Evolutionary conservation across 441 rosid genomes (phyloP), one percentile per base, ranked within the genome.

Genomic region (Jatropha multifida): DNA sequence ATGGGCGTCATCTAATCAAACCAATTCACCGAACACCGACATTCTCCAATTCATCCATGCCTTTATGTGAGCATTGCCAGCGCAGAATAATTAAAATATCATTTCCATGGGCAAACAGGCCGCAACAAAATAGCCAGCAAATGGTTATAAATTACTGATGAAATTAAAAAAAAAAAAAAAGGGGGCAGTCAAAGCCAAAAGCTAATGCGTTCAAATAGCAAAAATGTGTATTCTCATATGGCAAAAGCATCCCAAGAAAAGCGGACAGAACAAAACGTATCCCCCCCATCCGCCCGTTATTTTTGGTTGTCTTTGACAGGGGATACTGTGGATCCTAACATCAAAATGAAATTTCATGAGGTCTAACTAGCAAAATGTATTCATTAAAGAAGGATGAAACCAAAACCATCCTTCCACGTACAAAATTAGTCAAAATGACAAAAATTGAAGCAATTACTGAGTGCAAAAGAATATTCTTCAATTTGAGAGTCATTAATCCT

Each of bases 361-460:
- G 78, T 54, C 81, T 68, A 76, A 62, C 83, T 74, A 80, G 71
- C 48, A 6, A 44, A 75, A 75, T 68, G 56, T 46, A 67, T 76
- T 58, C 52, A 23, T 56, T 13, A 42, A 37, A 46, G 49, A 61
- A 40, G 81, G 85, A 65, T 78, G 86, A 79, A 72, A 69, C 13
- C 80, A 83, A 84, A 81, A 80, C 75, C 82, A 77, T 83, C 80
- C 78, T 68, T 54, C 72, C 14, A 5, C 40, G 32, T 42, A 32
- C 63, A 42, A 78, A 67, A 76, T 64, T 69, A 46, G 60, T 65
- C 67, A 20, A 64, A 14, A 42, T 3, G 67, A 56, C 44, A 75
- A 72, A 80, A 65, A 58, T 52, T 44, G 55, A 4, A 3, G 8
- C 20, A 62, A 64, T 49, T 71, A 69, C 73, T 37, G 41, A 72